phyloP scores from a whole-genome alignment of 176 grass and related monocot species.

The Stipa capillata region DNA sequence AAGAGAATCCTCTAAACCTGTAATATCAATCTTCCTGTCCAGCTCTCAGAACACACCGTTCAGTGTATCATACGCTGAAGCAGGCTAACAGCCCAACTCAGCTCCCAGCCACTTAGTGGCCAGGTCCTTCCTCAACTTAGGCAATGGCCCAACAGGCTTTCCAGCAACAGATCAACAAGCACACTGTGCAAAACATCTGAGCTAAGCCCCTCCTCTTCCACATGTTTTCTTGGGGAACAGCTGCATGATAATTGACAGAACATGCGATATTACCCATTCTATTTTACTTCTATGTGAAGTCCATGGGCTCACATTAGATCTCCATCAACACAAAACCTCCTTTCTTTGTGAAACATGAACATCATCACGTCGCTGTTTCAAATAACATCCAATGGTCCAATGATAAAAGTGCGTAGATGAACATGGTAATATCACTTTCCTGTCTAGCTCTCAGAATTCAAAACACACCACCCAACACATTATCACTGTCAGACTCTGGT shows the following conservation, averaged over 20 bases:
- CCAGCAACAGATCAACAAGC: slow-evolving; percentile 39
- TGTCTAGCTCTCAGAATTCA: background rate
- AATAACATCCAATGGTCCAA: background rate
- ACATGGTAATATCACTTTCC: background rate
- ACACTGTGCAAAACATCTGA: slow-evolving; percentile 21
- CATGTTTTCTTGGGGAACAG: background rate
- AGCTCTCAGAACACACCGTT: background rate
- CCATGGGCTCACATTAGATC: background rate
- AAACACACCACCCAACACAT: slow-evolving; percentile 26
- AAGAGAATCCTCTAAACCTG: background rate
- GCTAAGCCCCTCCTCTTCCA: background rate
- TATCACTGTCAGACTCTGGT: slow-evolving; percentile 37
- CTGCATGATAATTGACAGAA: background rate
- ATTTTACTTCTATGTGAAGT: background rate
- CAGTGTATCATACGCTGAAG: background rate
- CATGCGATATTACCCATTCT: background rate
- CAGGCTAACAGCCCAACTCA: background rate
- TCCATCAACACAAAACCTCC: background rate
- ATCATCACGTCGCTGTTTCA: background rate
- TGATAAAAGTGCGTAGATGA: background rate
- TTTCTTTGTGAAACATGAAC: background rate
- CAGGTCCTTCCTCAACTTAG: slow-evolving; percentile 30
- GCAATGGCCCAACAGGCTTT: slow-evolving; percentile 21
- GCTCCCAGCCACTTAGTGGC: background rate
- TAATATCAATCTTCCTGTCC: background rate